Conservation (phyloP, 306 rosid genomes). For the Trifolium repens region DNA sequence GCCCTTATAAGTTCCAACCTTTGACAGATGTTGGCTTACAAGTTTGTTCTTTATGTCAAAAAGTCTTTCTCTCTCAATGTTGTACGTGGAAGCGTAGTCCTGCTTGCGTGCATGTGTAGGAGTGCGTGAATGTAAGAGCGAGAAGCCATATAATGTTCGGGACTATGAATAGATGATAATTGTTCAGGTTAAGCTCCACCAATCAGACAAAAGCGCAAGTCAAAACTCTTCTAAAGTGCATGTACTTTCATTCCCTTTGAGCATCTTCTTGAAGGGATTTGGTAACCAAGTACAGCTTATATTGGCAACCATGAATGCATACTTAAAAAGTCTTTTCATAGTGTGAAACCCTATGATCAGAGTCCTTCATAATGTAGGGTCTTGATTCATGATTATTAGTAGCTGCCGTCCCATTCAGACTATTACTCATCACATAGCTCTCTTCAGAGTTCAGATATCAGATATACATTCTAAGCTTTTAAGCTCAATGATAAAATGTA, state of each 20-base stretch:
- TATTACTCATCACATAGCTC: neutral
- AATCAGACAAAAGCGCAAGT: constrained; percentile 13
- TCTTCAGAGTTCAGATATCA: neutral
- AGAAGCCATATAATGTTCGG: neutral
- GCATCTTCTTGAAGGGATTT: constrained; percentile 11
- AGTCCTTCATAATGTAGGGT: constrained; percentile 28
- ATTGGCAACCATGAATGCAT: neutral
- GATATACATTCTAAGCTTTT: constrained; percentile 17
- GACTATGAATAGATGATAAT: neutral
- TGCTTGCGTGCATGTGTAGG: neutral
- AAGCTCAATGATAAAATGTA: constrained; percentile 13
- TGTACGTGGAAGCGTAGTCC: neutral
- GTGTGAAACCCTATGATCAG: constrained; percentile 14
- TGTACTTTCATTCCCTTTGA: neutral
- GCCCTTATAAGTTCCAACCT: constrained; percentile 1
- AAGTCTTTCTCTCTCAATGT: constrained; percentile 9
- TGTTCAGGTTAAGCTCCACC: constrained; percentile 23
- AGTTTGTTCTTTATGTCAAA: constrained; percentile 1
- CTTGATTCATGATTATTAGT: constrained; percentile 9
- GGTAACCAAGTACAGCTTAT: constrained; percentile 14
- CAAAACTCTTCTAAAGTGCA: constrained; percentile 13
- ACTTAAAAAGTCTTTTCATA: constrained; percentile 30
- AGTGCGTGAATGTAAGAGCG: neutral
- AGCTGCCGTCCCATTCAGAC: constrained; percentile 3
- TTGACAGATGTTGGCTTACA: constrained; percentile 15